Conservation (phyloP, 805 yeast species). For the Candida piceae region DNA sequence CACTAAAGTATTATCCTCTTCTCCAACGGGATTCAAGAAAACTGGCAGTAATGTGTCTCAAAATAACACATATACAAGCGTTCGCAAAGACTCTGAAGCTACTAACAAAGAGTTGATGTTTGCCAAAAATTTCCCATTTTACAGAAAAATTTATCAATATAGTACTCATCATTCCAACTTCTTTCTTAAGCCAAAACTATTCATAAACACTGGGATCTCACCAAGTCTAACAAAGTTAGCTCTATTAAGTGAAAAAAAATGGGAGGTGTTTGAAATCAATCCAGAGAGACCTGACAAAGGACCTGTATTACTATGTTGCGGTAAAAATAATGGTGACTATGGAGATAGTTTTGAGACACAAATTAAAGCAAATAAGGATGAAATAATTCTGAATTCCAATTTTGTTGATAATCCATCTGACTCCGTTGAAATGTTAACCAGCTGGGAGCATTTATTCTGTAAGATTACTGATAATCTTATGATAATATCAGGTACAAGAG, state of each 20-base stretch:
- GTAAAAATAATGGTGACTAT: slow-evolving; percentile 63
- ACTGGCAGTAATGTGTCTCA: not conserved
- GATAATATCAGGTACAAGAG: slow-evolving; percentile 68
- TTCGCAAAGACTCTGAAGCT: slow-evolving; percentile 1
- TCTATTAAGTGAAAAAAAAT: slow-evolving; percentile 58
- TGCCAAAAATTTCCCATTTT: slow-evolving; percentile 78
- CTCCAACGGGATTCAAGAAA: slow-evolving; percentile 12
- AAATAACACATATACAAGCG: too few relatives aligned
- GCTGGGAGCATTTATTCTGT: slow-evolving; percentile 61
- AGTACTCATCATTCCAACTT: slow-evolving; percentile 46
- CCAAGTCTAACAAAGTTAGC: slow-evolving; percentile 63
- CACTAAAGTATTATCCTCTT: slow-evolving; percentile 17
- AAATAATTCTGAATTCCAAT: slow-evolving; percentile 26
- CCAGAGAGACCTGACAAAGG: slow-evolving; percentile 35
- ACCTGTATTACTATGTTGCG: slow-evolving; percentile 63
- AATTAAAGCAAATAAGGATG: slow-evolving; percentile 15
- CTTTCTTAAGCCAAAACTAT: slow-evolving; percentile 41
- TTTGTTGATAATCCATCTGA: slow-evolving; percentile 23
- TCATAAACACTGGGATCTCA: slow-evolving; percentile 55
- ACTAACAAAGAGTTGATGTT: slow-evolving; percentile 56
- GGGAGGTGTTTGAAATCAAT: slow-evolving; percentile 66
- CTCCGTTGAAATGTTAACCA: slow-evolving; percentile 31
- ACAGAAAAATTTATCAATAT: slow-evolving; percentile 55
- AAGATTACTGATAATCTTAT: slow-evolving; percentile 53
- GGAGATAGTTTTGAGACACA: slow-evolving; percentile 46